A percentile compares a stretch with the other conserved stretches of the same genome.
Evolutionary conservation across 2,329 filamentous ascomycete species (phyloP).

Genomic region (Emmonsia crescens): DNA sequence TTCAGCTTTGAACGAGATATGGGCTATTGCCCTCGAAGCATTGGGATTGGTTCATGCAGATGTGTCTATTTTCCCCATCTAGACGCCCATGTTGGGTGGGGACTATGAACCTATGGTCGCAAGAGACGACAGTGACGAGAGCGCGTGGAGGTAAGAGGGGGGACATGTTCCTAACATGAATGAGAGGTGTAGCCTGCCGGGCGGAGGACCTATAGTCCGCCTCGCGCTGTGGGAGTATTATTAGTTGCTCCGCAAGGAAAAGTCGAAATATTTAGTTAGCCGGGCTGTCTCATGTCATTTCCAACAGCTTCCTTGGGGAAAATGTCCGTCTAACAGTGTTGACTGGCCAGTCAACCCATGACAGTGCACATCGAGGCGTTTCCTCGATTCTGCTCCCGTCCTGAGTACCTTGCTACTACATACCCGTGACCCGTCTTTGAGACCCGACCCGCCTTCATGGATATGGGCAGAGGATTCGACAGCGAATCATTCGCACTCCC

Average conservation of each 20-base stretch:
- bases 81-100: neutral
- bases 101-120: neutral
- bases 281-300: neutral
- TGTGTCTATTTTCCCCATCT: neutral
- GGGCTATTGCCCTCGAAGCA: neutral
- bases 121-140: neutral
- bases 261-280: neutral
- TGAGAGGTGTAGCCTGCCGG: neutral
- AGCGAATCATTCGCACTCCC: neutral
- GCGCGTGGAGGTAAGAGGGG: neutral
- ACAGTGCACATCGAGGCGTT: neutral
- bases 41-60: neutral
- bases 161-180: neutral
- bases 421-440: neutral
- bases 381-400: neutral
- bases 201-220: neutral
- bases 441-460: neutral
- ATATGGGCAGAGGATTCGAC: neutral
- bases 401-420: neutral
- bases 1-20: neutral
- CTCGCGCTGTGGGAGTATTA: neutral
- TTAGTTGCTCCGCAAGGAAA: neutral
- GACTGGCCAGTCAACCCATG: constrained; percentile 1
- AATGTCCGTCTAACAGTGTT: neutral
- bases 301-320: neutral